A percentile compares a stretch with the other conserved stretches of the same genome.
Evolutionary conservation across 495 filamentous ascomycete species (phyloP).

Genomic region (Aspergillus carlsbadensis): DNA sequence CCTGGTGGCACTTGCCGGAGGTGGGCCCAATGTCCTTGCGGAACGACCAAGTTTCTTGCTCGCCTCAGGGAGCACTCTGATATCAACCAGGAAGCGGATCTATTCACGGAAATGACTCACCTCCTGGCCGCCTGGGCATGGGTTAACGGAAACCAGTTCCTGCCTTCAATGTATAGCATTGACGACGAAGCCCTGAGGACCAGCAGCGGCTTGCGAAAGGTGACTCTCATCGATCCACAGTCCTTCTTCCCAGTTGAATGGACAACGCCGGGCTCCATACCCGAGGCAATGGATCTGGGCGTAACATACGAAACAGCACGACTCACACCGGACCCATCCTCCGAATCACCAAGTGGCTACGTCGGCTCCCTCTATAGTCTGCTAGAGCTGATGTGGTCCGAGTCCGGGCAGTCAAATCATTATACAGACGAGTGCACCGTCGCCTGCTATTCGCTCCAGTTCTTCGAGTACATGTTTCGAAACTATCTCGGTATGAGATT

Average conservation of each 20-base stretch:
- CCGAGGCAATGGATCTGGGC: constrained; percentile 1
- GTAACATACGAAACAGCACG: not conserved
- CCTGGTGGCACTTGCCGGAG: not conserved
- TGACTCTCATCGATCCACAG: not conserved
- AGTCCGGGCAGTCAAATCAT: not conserved
- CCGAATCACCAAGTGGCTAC: not conserved
- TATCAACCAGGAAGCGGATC: not conserved
- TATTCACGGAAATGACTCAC: not conserved
- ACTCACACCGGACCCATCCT: not conserved
- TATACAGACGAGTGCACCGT: not conserved
- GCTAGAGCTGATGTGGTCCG: not conserved
- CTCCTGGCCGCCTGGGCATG: not conserved
- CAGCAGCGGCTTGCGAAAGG: not conserved
- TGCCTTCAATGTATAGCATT: not conserved
- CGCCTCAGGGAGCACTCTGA: not conserved
- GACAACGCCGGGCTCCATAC: not conserved
- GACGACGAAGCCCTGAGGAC: not conserved
- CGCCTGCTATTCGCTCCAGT: not conserved
- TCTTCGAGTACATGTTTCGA: not conserved
- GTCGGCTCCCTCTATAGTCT: not conserved
- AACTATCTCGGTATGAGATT: not conserved
- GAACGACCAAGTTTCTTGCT: not conserved
- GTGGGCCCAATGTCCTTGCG: not conserved
- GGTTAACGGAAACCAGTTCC: not conserved
- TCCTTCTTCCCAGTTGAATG: not conserved